Conservation (phyloP, 345 rosid genomes). For the Mallotus nudiflorus region DNA sequence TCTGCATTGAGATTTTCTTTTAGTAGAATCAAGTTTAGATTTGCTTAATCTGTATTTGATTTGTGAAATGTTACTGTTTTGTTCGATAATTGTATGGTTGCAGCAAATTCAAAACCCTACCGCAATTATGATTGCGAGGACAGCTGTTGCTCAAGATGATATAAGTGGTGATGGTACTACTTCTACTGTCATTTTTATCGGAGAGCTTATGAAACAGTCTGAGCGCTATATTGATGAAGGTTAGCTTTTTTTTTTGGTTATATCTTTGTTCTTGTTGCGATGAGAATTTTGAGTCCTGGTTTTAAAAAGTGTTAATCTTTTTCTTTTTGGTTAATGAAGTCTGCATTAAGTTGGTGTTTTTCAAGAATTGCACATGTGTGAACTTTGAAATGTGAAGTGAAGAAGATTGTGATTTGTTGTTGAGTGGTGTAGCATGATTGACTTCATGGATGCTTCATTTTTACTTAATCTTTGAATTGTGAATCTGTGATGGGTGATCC, state of each 20-base stretch:
- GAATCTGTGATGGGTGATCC: neutral
- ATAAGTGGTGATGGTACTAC: constrained; percentile 98
- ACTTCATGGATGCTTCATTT: too few relatives aligned
- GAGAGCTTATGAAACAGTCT: constrained; percentile 96
- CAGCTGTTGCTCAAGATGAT: constrained; percentile 99
- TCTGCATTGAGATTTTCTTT: neutral
- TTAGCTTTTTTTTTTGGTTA: constrained; percentile 10
- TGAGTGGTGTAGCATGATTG: too few relatives aligned
- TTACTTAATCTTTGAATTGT: neutral
- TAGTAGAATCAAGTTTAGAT: neutral
- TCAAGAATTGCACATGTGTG: too few relatives aligned
- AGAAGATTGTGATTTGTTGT: neutral
- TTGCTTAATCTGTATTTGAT: neutral
- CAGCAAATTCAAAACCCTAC: constrained; percentile 99
- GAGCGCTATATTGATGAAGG: constrained; percentile 99
- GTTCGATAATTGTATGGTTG: constrained; percentile 12
- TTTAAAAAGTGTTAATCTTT: too few relatives aligned
- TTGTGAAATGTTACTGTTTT: neutral
- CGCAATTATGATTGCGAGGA: constrained; percentile 97
- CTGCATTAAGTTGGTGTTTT: too few relatives aligned
- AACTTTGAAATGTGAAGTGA: neutral
- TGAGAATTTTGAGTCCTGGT: neutral
- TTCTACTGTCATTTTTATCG: constrained; percentile 89
- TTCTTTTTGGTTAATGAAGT: too few relatives aligned
- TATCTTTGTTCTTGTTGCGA: constrained; percentile 3